Conservation (phyloP, 2,329 filamentous ascomycete genomes). For the Neofusicoccum laricinum region DNA sequence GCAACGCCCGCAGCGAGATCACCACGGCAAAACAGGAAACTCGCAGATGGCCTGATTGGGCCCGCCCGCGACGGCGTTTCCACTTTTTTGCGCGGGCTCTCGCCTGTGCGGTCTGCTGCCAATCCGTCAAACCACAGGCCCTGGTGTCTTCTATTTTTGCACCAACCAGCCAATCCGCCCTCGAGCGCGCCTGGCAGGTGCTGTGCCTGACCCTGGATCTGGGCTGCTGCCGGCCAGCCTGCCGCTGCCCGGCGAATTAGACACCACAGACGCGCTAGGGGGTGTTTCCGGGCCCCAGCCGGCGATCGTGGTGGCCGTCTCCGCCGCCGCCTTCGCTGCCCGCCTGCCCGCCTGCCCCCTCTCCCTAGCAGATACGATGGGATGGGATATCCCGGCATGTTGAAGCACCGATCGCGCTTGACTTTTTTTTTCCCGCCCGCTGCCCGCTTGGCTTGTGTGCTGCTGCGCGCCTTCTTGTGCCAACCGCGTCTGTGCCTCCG, state of each 20-base stretch:
- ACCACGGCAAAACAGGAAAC: not conserved
- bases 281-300: not conserved
- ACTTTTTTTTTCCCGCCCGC: not conserved
- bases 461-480: not conserved
- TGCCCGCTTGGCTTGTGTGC: not conserved
- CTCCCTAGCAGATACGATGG: not conserved
- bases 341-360: not conserved
- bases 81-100: not conserved
- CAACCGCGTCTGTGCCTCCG: not conserved
- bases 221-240: not conserved
- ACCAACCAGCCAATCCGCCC: slow-evolving; percentile 1
- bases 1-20: not conserved
- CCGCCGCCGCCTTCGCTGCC: not conserved
- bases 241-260: not conserved
- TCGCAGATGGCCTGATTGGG: slow-evolving; percentile 1
- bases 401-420: not conserved
- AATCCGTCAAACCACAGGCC: slow-evolving; percentile 5
- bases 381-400: not conserved
- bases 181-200: not conserved
- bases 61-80: not conserved
- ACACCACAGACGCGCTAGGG: not conserved
- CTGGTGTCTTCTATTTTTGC: not conserved
- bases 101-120: not conserved
- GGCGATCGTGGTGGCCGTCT: not conserved
- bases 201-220: not conserved